Evolutionary conservation across 805 yeast genomes (phyloP), one percentile per base, ranked within the genome.

Genomic region (Cyberlindnera euphorbiiphila): DNA sequence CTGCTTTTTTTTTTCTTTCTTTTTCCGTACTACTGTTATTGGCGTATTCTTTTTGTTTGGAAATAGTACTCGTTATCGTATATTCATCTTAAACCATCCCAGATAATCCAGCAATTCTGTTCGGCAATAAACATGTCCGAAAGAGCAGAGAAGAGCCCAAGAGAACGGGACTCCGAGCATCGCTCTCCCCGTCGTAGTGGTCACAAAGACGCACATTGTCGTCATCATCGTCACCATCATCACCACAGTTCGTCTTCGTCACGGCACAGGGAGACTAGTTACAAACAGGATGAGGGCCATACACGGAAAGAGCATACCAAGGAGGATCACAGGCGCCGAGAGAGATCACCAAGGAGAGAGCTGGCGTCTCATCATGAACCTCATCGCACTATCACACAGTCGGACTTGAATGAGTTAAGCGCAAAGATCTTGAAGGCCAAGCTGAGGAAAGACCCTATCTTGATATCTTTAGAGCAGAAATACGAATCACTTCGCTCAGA

Each of bases 371-470:
- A 27, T 15, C 29, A 27, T n/a, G n/a, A n/a, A n/a, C n/a, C n/a
- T n/a, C n/a, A n/a, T n/a, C n/a, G n/a, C n/a, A 16, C 22, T 5
- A 29, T 32, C n/a, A 32, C 29, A 21, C 37, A 21, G n/a, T 27
- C 32, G 3, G 46, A 39, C 17, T 47, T 67, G 15, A 61, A 65
- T 23, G 57, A 57, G 28, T 45, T 62, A 30, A 58, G 46, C 25
- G 61, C 67, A 0, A 56, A 54, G 23, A 43, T 56, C 25, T 41
- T 65, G 48, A 60, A 55, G 34, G 66, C 69, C 2, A 60, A 54
- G 37, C 40, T 66, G 29, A 50, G 50, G 17, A 51, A 53, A 17
- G 43, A 44, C 6, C 31, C 37, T 14, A 48, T 53, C 6, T 33
- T 56, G 4, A 43, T 49, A 16, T 45, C 45, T 8, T 46, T 47